A percentile compares a stretch with the other conserved stretches of the same genome.
Evolutionary conservation across 768 basidiomycete genomes (phyloP).

Genomic region (Rhizopogon vinicolor): DNA sequence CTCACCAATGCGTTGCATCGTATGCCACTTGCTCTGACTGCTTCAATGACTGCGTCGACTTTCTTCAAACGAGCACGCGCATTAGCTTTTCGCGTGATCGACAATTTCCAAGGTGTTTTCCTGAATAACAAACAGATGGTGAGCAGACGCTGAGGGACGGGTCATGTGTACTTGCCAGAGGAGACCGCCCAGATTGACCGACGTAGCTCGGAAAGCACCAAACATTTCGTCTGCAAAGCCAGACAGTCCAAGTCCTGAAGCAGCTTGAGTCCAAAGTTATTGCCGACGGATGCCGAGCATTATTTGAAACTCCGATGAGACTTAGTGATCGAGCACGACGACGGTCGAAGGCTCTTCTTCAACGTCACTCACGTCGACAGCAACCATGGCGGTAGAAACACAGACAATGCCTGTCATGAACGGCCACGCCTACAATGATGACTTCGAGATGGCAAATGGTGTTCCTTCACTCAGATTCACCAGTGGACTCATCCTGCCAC

Average conservation of each 20-base stretch:
- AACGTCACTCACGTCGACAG: conserved; percentile 12
- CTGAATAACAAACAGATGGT: conserved; percentile 35
- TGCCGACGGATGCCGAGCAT: conserved; percentile 21
- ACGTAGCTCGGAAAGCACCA: conserved; percentile 76
- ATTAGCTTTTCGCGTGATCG: conserved; percentile 88
- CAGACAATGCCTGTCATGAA: conserved; percentile 35
- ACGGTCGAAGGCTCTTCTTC: not conserved
- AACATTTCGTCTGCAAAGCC: conserved; percentile 50
- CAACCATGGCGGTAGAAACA: conserved; percentile 45
- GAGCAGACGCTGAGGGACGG: not conserved
- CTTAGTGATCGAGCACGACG: not conserved
- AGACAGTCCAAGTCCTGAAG: not conserved
- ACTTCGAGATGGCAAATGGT: conserved; percentile 34
- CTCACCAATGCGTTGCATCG: conserved; percentile 73
- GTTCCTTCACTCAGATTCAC: conserved; percentile 49
- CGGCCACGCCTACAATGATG: conserved; percentile 36
- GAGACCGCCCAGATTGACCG: conserved; percentile 67
- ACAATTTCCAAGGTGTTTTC: conserved; percentile 95
- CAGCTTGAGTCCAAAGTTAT: not conserved
- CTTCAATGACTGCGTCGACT: conserved; percentile 91
- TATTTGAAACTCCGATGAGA: conserved; percentile 24
- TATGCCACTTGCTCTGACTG: conserved; percentile 79
- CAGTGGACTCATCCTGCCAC: conserved; percentile 89
- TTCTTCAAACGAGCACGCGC: conserved; percentile 83
- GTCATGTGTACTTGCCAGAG: conserved; percentile 58